Evolutionary conservation across 2,329 filamentous ascomycete genomes (phyloP), one percentile per base, ranked within the genome.

Genomic region (Fonsecaea nubica): DNA sequence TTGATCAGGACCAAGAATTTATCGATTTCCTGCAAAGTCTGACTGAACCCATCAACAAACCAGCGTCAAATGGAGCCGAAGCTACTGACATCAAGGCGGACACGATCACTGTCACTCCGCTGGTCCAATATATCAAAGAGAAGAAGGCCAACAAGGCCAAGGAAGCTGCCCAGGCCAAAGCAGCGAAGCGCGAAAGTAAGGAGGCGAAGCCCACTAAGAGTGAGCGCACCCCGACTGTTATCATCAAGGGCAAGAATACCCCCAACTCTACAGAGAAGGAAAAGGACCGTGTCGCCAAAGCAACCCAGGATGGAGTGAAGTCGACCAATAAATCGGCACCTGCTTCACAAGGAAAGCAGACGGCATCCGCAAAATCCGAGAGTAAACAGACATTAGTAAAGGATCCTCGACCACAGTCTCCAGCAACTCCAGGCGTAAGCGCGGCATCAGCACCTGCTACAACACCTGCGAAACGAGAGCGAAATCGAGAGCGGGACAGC

Each of bases 1-100:
- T 99, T 72, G 95, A 99, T 74, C 93, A 97, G 76, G 95, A 99
- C 75, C 89, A 92, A 0, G 95, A 98, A 73, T 99, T 97, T 74
- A 96, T 97, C 82, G 88, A 89, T 32, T 99, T 98, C 76, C 85
- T 99, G 7, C 91, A 96, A 77, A 90, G 87, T 62, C 85, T 98
- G 55, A 96, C 93, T 1, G 92, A 96, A 72, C 87, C 86, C 1
- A 83, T 87, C 67, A 78, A 80, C n/a, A 89, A 86, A 74, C 78
- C 86, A 12, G 74, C 81, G 9, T 78, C 81, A 0, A 84, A 84
- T 30, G 80, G 85, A 32, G 71, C 75, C 12, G 85, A 84, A 48
- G 78, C 84, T 3, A 85, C 76, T 4, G 80, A 85, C 33, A 83
- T 83, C 69, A 83, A 83, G 66, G 79, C 80, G 69, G 83, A 86